Evolutionary conservation across 306 rosid species (phyloP).

Genomic region (Vigna trinervia): DNA sequence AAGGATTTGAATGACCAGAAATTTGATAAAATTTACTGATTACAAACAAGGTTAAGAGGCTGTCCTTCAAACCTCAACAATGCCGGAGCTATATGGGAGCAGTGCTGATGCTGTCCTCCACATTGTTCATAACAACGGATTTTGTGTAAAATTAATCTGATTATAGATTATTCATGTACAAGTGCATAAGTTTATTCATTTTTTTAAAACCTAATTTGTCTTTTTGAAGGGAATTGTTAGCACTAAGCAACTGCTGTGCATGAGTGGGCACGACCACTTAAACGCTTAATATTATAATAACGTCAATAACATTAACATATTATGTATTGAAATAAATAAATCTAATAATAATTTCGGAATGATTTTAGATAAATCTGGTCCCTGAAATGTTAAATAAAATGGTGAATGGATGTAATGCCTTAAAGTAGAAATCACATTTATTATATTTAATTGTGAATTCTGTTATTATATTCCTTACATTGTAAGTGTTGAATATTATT

Average conservation of each 20-base stretch:
- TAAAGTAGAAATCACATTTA: too few relatives aligned
- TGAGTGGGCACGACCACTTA: too few relatives aligned
- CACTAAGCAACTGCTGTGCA: neutral
- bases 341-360: too few relatives aligned
- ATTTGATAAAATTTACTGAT: conserved; percentile 9
- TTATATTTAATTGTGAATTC: too few relatives aligned
- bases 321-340: neutral
- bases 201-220: neutral
- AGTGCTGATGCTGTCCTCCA: conserved; percentile 4
- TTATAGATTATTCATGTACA: neutral
- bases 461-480: too few relatives aligned
- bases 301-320: too few relatives aligned
- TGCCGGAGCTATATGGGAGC: conserved; percentile 9
- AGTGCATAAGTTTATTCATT: neutral
- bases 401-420: too few relatives aligned
- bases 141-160: neutral
- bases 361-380: too few relatives aligned
- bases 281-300: too few relatives aligned
- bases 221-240: neutral
- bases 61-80: neutral
- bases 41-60: neutral
- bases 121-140: conserved; percentile 7
- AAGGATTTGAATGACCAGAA: conserved; percentile 7
- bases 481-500: too few relatives aligned
- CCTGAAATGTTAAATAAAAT: too few relatives aligned